phyloP scores from a whole-genome alignment of 225 moss, liverwort and hornwort species.

The Polytrichum formosum region DNA sequence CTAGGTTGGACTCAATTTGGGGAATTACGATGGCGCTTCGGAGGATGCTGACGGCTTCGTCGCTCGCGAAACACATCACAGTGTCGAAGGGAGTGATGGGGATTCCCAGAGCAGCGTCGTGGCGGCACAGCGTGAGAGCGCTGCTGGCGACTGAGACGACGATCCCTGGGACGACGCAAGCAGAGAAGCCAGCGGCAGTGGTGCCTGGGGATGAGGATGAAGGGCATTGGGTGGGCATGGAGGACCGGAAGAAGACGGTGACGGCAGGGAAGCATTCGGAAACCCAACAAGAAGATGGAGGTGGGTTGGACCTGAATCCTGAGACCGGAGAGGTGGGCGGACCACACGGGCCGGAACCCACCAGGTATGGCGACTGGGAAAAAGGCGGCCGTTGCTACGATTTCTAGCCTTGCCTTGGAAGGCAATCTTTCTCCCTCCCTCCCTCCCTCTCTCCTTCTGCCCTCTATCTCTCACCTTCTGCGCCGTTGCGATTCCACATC shows the following conservation, averaged over 20 bases:
- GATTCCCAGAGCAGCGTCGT: conserved; percentile 10
- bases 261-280: conserved; percentile 16
- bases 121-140: conserved; percentile 15
- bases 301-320: conserved; percentile 40
- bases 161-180: conserved; percentile 9
- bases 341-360: conserved; percentile 60
- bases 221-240: conserved; percentile 28
- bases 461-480: background rate
- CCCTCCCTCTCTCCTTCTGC: no score
- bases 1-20: no score
- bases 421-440: background rate
- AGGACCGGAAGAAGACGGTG: conserved; percentile 18
- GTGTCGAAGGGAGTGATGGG: background rate
- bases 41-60: conserved; percentile 21
- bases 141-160: conserved; percentile 25
- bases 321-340: conserved; percentile 53
- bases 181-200: conserved; percentile 1
- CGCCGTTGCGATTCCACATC: background rate
- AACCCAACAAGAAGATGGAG: conserved; percentile 22
- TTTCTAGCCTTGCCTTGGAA: conserved; percentile 27
- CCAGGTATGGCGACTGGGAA: conserved; percentile 69
- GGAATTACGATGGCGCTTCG: conserved; percentile 30
- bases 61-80: conserved; percentile 19
- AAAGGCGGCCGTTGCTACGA: conserved; percentile 68
- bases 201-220: conserved; percentile 20